phyloP scores from a whole-genome alignment of 2,329 filamentous ascomycete genomes.

The Penicillium sp. region DNA sequence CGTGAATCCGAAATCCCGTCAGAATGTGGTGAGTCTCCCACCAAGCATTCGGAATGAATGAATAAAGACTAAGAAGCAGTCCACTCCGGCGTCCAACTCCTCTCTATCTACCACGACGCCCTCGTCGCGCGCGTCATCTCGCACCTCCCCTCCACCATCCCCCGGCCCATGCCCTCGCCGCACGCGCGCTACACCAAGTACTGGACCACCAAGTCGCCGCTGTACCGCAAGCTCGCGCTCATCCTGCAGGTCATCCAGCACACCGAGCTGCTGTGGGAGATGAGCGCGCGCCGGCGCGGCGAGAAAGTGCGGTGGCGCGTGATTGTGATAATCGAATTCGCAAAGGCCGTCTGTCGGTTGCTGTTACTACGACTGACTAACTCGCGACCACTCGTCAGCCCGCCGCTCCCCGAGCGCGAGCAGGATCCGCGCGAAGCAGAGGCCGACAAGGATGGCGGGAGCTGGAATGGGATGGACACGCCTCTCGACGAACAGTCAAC shows the following conservation, averaged over 20 bases:
- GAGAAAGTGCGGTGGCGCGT: slow-evolving; percentile 79
- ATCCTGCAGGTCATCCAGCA: slow-evolving; percentile 88
- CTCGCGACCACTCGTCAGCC: slow-evolving; percentile 74
- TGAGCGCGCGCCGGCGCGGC: slow-evolving; percentile 83
- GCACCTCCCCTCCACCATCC: slow-evolving; percentile 51
- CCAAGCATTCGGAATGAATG: not conserved
- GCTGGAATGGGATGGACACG: slow-evolving; percentile 48
- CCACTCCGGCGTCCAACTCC: slow-evolving; percentile 81
- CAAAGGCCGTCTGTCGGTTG: slow-evolving; percentile 82
- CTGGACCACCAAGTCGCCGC: slow-evolving; percentile 57
- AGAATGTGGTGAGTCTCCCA: slow-evolving; percentile 68
- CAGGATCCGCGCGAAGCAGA: slow-evolving; percentile 61
- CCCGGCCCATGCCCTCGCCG: slow-evolving; percentile 50
- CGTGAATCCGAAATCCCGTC: slow-evolving; percentile 88
- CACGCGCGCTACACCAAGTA: slow-evolving; percentile 63
- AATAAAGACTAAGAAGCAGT: slow-evolving; percentile 41
- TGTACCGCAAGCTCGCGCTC: slow-evolving; percentile 78
- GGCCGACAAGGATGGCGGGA: slow-evolving; percentile 49
- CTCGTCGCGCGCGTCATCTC: slow-evolving; percentile 66
- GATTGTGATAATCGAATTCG: slow-evolving; percentile 74
- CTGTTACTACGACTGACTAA: slow-evolving; percentile 78
- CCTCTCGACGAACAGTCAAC: slow-evolving; percentile 32
- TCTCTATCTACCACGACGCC: slow-evolving; percentile 89
- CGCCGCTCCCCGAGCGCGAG: slow-evolving; percentile 81
- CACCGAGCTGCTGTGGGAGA: slow-evolving; percentile 94